Evolutionary conservation across 129 eudicot genomes (phyloP).

Genomic region (Ambrosia artemisiifolia): DNA sequence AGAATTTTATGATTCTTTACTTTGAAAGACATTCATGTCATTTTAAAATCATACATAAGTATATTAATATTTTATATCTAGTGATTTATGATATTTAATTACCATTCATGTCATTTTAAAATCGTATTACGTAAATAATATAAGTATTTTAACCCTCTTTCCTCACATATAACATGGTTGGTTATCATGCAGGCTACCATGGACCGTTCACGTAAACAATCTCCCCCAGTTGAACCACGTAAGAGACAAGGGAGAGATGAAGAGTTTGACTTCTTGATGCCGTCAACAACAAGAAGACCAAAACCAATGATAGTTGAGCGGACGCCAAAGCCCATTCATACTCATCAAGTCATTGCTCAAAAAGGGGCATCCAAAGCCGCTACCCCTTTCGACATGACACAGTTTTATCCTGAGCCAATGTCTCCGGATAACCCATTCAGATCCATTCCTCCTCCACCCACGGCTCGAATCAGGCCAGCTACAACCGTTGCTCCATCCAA

Average conservation of each 20-base stretch:
- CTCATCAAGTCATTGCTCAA: neutral
- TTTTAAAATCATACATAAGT: neutral
- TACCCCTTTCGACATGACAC: neutral
- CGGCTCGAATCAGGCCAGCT: neutral
- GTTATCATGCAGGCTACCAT: too few relatives aligned
- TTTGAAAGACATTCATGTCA: neutral
- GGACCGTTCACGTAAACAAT: too few relatives aligned
- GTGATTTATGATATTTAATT: neutral
- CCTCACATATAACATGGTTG: conserved; percentile 11
- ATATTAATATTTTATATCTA: too few relatives aligned
- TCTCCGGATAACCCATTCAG: neutral
- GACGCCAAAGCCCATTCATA: neutral
- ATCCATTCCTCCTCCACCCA: neutral
- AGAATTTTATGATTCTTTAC: neutral
- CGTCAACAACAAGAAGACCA: conserved; percentile 21
- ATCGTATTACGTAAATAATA: too few relatives aligned
- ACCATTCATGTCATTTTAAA: too few relatives aligned
- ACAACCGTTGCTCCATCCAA: neutral
- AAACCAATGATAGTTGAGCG: conserved; percentile 29
- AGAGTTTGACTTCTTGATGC: conserved; percentile 19
- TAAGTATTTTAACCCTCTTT: too few relatives aligned
- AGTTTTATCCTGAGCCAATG: neutral
- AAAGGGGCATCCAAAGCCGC: too few relatives aligned
- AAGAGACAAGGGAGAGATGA: too few relatives aligned
- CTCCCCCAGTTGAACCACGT: too few relatives aligned